Percentiles rank a stretch among this genome's conserved stretches.
phyloP scores from a whole-genome alignment of 331 rosid species.

The Malus hybrid region DNA sequence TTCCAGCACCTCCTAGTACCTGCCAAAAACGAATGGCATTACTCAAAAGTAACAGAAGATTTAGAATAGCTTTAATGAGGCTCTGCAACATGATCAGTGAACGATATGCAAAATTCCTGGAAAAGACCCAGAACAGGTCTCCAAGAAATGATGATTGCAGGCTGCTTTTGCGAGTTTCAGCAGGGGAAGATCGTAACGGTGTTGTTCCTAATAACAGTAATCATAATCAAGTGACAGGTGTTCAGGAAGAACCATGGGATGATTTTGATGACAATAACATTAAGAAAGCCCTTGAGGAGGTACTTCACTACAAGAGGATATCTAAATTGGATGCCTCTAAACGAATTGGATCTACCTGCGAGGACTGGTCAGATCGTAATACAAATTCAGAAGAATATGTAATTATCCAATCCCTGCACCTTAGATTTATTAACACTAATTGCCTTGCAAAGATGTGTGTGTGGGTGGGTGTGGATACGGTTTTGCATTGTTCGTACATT shows the following conservation, averaged over 20 bases:
- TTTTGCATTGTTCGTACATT: too few species aligned
- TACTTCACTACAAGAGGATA: constrained; percentile 60
- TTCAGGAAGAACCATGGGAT: constrained; percentile 69
- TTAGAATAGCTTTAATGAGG: constrained; percentile 67
- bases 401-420: constrained; percentile 6
- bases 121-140: constrained; percentile 35
- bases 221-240: constrained; percentile 22
- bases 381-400: constrained; percentile 37
- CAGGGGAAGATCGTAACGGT: constrained; percentile 20
- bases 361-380: constrained; percentile 43
- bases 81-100: constrained; percentile 77
- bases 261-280: constrained; percentile 53
- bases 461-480: neutral
- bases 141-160: constrained; percentile 38
- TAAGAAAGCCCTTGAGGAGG: constrained; percentile 68
- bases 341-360: constrained; percentile 37
- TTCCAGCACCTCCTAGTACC: constrained; percentile 67
- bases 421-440: constrained; percentile 8
- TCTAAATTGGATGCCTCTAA: constrained; percentile 54
- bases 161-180: constrained; percentile 30
- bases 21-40: constrained; percentile 70
- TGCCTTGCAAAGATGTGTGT: neutral
- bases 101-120: constrained; percentile 56
- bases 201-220: constrained; percentile 17
- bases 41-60: constrained; percentile 42